Evolutionary conservation across 768 basidiomycete genomes (phyloP).

Genomic region (Cystobasidium onofrii): DNA sequence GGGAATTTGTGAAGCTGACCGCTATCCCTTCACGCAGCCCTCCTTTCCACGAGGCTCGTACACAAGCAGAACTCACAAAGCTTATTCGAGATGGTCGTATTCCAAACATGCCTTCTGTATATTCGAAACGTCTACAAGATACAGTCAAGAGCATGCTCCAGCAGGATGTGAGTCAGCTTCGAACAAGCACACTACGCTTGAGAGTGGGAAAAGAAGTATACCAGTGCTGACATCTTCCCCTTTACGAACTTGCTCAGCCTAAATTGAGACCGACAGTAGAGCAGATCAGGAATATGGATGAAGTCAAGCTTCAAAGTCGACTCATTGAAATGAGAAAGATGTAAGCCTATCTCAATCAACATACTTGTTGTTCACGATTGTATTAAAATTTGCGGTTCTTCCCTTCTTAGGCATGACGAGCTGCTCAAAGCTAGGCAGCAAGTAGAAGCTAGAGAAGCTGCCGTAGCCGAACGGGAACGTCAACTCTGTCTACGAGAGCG

Average conservation of each 20-base stretch:
- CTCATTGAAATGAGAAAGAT: conserved; percentile 32
- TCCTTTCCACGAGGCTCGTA: conserved; percentile 87
- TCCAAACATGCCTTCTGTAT: conserved; percentile 75
- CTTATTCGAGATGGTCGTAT: conserved; percentile 77
- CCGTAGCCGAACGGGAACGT: conserved; percentile 37
- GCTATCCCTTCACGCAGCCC: conserved; percentile 47
- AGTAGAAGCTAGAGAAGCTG: conserved; percentile 26
- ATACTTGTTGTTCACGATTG: too few species aligned
- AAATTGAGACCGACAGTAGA: conserved; percentile 38
- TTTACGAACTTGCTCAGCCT: too few species aligned
- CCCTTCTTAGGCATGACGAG: neutral
- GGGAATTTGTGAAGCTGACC: neutral
- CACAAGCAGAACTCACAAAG: conserved; percentile 73
- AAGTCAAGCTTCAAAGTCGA: conserved; percentile 38
- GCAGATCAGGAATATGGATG: conserved; percentile 39
- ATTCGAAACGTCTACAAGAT: conserved; percentile 62
- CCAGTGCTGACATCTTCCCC: too few species aligned
- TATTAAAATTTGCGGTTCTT: too few species aligned
- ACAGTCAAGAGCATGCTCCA: conserved; percentile 81
- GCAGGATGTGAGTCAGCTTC: conserved; percentile 56
- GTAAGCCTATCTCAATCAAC: neutral
- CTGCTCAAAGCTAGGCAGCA: conserved; percentile 1
- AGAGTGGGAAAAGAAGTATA: too few species aligned
- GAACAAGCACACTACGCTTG: neutral
- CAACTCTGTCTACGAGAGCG: conserved; percentile 34